These are phyloP conservation scores for Trypanosoma conorhini DNA, from an alignment of 208 protist species.

Conservation along the genomic window DNA sequence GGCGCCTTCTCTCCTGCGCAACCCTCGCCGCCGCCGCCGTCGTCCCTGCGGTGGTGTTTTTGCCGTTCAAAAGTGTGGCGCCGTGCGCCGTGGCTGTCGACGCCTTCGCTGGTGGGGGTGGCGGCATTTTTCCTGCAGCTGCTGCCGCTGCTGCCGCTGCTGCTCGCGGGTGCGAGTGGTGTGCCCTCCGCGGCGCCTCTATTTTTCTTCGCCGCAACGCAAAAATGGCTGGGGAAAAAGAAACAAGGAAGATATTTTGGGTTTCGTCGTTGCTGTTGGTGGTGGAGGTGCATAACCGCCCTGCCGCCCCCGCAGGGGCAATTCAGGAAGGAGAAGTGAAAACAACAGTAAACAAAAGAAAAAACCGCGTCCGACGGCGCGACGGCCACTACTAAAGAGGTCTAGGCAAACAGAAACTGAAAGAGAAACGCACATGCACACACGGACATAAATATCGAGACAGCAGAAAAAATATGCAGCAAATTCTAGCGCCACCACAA, in stretches of 20 bases:
- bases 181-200: not conserved
- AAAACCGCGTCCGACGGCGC: not conserved
- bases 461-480: not conserved
- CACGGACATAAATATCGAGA: not conserved
- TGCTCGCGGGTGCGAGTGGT: not conserved
- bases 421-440: not conserved
- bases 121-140: not conserved
- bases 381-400: no score
- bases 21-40: not conserved
- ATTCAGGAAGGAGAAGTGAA: no score
- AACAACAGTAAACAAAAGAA: not conserved
- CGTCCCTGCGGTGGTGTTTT: not conserved
- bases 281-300: no score
- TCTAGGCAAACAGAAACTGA: not conserved
- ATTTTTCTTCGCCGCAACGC: not conserved
- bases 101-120: not conserved
- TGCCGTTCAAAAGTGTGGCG: not conserved
- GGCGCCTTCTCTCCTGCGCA: not conserved
- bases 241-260: not conserved
- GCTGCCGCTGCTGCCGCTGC: not conserved
- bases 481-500: not conserved
- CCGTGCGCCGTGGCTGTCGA: not conserved
- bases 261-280: not conserved
- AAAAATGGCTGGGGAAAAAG: not conserved
- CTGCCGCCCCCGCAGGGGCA: no score